A percentile compares a stretch with the other conserved stretches of the same genome.
Conservation (phyloP, 164 flowering plant species). For the Stephania yunnanensis region DNA sequence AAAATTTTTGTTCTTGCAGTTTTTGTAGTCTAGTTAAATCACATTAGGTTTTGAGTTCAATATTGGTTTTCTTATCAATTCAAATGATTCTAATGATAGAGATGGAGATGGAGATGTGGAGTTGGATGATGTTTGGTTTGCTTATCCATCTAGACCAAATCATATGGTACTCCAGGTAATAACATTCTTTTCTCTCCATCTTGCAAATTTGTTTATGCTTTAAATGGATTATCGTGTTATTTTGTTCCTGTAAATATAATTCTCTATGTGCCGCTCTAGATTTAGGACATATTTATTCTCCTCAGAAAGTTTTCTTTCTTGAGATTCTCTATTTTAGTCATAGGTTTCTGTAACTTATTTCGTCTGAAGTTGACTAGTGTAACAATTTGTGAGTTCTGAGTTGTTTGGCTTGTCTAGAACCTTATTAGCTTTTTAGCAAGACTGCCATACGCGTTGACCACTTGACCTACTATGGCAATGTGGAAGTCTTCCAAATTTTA, state of each 20-base stretch:
- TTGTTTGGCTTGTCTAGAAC: no score
- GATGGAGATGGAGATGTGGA: conserved; percentile 83
- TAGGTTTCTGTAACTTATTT: no score
- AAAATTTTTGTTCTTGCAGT: background rate
- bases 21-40: background rate
- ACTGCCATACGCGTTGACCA: no score
- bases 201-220: background rate
- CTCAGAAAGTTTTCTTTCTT: no score
- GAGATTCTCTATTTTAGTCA: no score
- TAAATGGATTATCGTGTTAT: background rate
- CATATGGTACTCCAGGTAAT: conserved; percentile 89
- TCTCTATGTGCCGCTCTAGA: background rate
- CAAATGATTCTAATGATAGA: conserved; percentile 29
- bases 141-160: conserved; percentile 92
- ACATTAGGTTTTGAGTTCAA: background rate
- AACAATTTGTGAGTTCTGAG: no score
- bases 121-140: conserved; percentile 92
- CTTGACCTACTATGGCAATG: no score
- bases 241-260: background rate
- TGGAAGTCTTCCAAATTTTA: no score
- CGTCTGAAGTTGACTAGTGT: no score
- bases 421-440: no score
- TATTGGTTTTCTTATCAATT: background rate
- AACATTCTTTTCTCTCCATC: background rate
- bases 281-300: background rate